These are phyloP conservation scores for Darksidea phi DNA, from an alignment of 495 filamentous ascomycete genomes.

Conservation along the genomic window DNA sequence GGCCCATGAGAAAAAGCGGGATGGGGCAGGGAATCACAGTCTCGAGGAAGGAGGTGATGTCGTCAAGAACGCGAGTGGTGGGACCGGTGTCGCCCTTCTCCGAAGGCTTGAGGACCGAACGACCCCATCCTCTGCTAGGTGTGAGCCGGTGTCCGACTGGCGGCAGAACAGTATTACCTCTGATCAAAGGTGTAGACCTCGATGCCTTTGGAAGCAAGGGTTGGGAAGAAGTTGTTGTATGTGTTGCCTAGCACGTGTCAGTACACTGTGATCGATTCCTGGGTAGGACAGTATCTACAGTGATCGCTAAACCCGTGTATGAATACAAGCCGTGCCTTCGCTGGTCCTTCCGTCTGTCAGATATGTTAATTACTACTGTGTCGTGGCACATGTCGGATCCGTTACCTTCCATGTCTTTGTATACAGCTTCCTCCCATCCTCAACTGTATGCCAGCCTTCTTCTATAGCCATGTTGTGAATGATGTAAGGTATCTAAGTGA, in stretches of 20 bases:
- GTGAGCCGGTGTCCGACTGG: conserved; percentile 46
- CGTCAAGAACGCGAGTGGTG: conserved; percentile 66
- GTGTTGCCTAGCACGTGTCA: conserved; percentile 54
- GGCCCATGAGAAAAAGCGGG: conserved; percentile 83
- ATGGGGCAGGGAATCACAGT: conserved; percentile 52
- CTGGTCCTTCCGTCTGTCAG: conserved; percentile 41
- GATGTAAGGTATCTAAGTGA: neutral
- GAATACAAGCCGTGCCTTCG: conserved; percentile 69
- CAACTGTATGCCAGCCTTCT: conserved; percentile 43
- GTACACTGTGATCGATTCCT: neutral
- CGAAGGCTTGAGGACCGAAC: conserved; percentile 46
- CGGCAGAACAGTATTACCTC: conserved; percentile 45
- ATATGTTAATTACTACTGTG: neutral
- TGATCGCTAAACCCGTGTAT: conserved; percentile 91
- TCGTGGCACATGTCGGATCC: neutral
- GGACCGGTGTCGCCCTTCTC: conserved; percentile 70
- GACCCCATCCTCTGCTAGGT: conserved; percentile 54
- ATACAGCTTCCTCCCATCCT: conserved; percentile 66
- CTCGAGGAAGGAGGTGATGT: conserved; percentile 68
- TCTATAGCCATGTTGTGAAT: conserved; percentile 27
- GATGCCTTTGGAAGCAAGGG: conserved; percentile 68
- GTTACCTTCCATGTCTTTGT: conserved; percentile 85
- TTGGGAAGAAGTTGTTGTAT: conserved; percentile 67
- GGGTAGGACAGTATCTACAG: conserved; percentile 35
- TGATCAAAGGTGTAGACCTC: conserved; percentile 76